These are phyloP conservation scores for Puya raimondii DNA, from an alignment of 176 grass and related monocot genomes.

Conservation along the genomic window DNA sequence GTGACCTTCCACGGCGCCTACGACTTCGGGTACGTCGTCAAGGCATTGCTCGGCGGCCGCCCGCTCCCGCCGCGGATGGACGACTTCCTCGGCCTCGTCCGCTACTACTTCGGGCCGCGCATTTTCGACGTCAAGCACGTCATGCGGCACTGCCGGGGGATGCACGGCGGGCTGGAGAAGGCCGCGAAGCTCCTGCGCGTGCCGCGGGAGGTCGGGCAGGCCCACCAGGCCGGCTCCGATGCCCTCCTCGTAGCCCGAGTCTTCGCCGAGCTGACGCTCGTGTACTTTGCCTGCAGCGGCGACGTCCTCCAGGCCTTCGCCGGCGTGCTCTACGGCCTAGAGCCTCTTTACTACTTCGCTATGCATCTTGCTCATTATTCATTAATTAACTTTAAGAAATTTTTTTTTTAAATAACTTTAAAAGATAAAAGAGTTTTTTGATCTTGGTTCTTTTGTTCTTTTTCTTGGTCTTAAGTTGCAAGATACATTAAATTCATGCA, in stretches of 20 bases:
- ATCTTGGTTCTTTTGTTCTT: no score
- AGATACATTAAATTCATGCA: no score
- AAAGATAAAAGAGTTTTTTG: no score
- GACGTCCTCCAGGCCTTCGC: constrained; percentile 24
- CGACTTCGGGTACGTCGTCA: constrained; percentile 74
- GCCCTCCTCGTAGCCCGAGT: constrained; percentile 61
- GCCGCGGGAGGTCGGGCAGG: constrained; percentile 28
- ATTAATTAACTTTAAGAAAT: no score
- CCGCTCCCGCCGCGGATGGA: constrained; percentile 28
- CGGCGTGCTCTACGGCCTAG: constrained; percentile 51
- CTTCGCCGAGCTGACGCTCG: constrained; percentile 40
- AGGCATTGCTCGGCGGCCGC: constrained; percentile 30
- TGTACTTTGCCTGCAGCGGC: constrained; percentile 36
- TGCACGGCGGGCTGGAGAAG: constrained; percentile 54
- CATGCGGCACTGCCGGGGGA: constrained; percentile 23
- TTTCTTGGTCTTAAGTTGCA: no score
- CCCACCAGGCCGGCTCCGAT: constrained; percentile 80
- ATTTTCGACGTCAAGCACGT: constrained; percentile 82
- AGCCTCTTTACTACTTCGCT: neutral
- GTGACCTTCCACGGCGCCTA: constrained; percentile 74
- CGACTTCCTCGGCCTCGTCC: constrained; percentile 44
- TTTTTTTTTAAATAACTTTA: no score
- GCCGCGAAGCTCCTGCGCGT: constrained; percentile 39
- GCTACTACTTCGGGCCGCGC: constrained; percentile 46
- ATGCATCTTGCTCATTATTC: no score